Evolutionary conservation across 139 green algal species (phyloP), one percentile per base, ranked within the genome.

Genomic region (Chara braunii): DNA sequence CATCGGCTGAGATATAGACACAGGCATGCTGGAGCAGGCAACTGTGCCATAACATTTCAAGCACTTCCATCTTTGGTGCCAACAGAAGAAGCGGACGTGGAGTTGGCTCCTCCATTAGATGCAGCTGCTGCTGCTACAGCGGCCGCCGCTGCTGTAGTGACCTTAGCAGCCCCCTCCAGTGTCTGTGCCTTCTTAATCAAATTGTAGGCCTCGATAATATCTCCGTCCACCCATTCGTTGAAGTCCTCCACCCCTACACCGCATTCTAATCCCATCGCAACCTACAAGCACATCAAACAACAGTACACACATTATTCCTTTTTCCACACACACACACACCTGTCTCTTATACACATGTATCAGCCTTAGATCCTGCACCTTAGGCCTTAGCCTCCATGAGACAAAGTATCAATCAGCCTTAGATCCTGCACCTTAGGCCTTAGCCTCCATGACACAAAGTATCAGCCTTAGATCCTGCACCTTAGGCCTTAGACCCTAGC

Each of bases 181-280:
- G 72, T 85, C 26, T 63, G 53, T 6, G 62, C 35, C 69, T 74
- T 79, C 7, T 40, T 26, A 35, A 78, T 61, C 31, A 84, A 32
- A 23, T 79, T 51, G 51, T 74, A 85, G 1, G 68, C 72, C 33
- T 80, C 45, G 31, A 88, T 69, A 1, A 29, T 53, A 33, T 88
- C 80, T 8, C 77, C 70, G 40, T 75, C 54, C 59, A 71, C 64
- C 75, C 70, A 81, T 32, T 75, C 74, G 33, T 61, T 56, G 34
- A 70, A 81, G 34, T 43, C 56, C 11, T 73, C 50, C 22, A 34
- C 24, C 9, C 43, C 51, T 37, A 77, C 51, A 9, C 74, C 78
- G 30, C 78, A 81, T 69, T 81, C 78, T 43, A 63, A 40, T 33
- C 68, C 80, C 31, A 67, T 40, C 22, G 26, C 43, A 18, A 69